These are phyloP conservation scores for Penicillium oxalicum DNA, from an alignment of 2,329 filamentous ascomycete species.

Conservation along the genomic window DNA sequence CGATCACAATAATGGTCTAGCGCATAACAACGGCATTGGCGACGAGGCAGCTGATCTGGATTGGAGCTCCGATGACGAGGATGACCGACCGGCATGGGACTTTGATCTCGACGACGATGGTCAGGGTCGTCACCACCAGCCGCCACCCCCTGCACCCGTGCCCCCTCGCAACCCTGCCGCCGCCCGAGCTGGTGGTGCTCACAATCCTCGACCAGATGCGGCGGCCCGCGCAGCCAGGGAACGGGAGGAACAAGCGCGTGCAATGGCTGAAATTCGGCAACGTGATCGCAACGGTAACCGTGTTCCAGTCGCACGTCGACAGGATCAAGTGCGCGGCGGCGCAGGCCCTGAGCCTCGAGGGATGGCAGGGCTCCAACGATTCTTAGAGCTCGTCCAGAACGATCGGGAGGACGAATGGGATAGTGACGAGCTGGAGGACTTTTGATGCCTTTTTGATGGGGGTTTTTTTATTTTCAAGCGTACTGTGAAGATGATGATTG, in stretches of 20 bases:
- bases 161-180: conserved; percentile 32
- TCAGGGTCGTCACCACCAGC: conserved; percentile 16
- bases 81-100: conserved; percentile 11
- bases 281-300: conserved; percentile 25
- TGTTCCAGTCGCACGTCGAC: conserved; percentile 4
- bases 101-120: conserved; percentile 22
- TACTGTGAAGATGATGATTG: too few species aligned
- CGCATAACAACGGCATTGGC: conserved; percentile 11
- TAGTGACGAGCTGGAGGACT: conserved; percentile 49
- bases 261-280: conserved; percentile 34
- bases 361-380: conserved; percentile 43
- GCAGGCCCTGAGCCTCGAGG: conserved; percentile 9
- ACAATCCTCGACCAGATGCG: conserved; percentile 27
- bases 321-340: conserved; percentile 1
- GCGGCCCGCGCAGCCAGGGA: conserved; percentile 35
- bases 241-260: conserved; percentile 33
- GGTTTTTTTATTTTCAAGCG: conserved; percentile 17
- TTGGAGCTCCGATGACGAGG: conserved; percentile 23
- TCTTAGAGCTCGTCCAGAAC: conserved; percentile 47
- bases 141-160: conserved; percentile 38
- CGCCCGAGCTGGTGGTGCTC: conserved; percentile 22
- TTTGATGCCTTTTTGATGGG: conserved; percentile 34
- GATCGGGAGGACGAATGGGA: conserved; percentile 57
- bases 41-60: conserved; percentile 23
- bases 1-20: conserved; percentile 3